Evolutionary conservation across 1,139 yeast genomes (phyloP).

Genomic region (Saccharomycopsis crataegensis): DNA sequence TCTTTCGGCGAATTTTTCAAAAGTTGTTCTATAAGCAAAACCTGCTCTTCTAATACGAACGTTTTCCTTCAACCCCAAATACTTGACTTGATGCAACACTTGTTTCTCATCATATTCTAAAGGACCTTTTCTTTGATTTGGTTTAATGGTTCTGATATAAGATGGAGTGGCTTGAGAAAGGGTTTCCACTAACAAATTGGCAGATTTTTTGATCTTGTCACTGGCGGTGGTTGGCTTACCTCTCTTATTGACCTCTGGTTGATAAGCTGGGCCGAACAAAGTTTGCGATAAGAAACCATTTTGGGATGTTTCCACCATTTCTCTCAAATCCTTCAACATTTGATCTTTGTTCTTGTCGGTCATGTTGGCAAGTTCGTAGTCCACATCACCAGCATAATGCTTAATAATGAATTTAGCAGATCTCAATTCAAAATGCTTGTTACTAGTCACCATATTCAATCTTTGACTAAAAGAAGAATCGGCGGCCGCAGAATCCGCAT

Average conservation of each 20-base stretch:
- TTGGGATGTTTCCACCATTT: constrained; percentile 63
- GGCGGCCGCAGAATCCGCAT: constrained; percentile 95
- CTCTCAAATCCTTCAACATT: constrained; percentile 79
- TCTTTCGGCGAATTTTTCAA: constrained; percentile 95
- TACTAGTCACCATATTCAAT: constrained; percentile 72
- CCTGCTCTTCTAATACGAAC: constrained; percentile 98
- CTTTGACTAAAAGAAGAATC: constrained; percentile 95
- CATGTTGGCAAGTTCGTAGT: constrained; percentile 84
- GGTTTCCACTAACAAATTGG: constrained; percentile 85
- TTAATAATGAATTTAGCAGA: constrained; percentile 82
- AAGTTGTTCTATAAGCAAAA: constrained; percentile 95
- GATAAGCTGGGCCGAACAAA: constrained; percentile 70
- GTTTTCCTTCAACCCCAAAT: constrained; percentile 92
- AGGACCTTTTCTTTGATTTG: constrained; percentile 90
- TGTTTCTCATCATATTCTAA: constrained; percentile 82
- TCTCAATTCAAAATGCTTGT: constrained; percentile 86
- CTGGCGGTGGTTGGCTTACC: constrained; percentile 93
- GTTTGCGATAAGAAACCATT: constrained; percentile 54
- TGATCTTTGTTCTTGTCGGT: constrained; percentile 97
- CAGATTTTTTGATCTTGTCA: constrained; percentile 88
- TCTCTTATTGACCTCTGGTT: constrained; percentile 65
- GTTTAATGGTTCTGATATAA: constrained; percentile 95
- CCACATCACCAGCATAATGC: constrained; percentile 98
- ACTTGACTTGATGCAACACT: constrained; percentile 92
- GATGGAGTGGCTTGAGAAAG: constrained; percentile 88